A percentile compares a stretch with the other conserved stretches of the same genome.
Evolutionary conservation across 2,329 filamentous ascomycete species (phyloP).

Genomic region (Fusarium decemcellulare): DNA sequence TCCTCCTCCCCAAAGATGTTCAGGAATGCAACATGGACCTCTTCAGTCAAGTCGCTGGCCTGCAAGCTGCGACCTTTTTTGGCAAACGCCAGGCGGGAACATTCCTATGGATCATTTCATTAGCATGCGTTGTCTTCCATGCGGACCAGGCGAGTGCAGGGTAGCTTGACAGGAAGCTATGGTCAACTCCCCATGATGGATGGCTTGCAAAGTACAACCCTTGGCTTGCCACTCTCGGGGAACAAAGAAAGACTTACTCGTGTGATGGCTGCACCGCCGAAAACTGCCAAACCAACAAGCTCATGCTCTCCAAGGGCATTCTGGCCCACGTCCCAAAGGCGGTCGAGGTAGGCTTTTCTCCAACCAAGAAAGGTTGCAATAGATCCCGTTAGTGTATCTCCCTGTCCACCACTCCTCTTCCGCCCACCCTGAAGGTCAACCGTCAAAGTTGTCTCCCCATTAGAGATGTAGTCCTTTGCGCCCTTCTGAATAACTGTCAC

Average conservation of each 20-base stretch:
- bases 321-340: slow-evolving; percentile 76
- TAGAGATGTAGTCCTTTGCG: slow-evolving; percentile 83
- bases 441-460: slow-evolving; percentile 81
- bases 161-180: too few species aligned
- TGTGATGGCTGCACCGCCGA: slow-evolving; percentile 89
- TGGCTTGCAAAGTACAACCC: too few species aligned
- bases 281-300: slow-evolving; percentile 84
- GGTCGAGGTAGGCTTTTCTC: slow-evolving; percentile 88
- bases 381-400: slow-evolving; percentile 92
- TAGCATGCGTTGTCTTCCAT: slow-evolving; percentile 17
- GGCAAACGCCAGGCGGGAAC: slow-evolving; percentile 87
- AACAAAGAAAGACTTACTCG: slow-evolving; percentile 67
- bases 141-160: background rate
- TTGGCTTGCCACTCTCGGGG: background rate
- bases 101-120: slow-evolving; percentile 67
- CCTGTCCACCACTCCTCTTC: slow-evolving; percentile 95
- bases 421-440: slow-evolving; percentile 84
- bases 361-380: slow-evolving; percentile 92
- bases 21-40: slow-evolving; percentile 87
- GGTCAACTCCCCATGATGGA: too few species aligned
- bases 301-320: slow-evolving; percentile 65
- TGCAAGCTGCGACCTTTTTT: slow-evolving; percentile 91
- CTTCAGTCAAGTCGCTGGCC: slow-evolving; percentile 92
- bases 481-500: slow-evolving; percentile 96
- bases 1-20: slow-evolving; percentile 83